Evolutionary conservation across 2,329 filamentous ascomycete genomes (phyloP).

Genomic region (Scedosporium aurantiacum): DNA sequence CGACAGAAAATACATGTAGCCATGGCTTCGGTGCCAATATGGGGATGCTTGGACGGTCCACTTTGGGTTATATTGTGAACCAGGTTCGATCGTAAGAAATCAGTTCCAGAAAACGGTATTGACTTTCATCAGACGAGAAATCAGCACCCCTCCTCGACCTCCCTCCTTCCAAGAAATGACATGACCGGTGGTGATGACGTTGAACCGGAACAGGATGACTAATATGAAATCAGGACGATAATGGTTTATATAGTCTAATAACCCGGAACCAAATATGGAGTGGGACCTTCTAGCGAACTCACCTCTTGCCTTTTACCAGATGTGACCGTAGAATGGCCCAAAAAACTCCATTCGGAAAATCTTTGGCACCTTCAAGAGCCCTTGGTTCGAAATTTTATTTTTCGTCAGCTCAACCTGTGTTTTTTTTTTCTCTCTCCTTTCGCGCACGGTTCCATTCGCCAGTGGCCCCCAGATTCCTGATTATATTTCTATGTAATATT

Average conservation of each 20-base stretch:
- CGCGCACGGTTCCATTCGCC: no score
- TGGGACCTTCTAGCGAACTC: conserved; percentile 63
- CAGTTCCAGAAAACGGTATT: not conserved
- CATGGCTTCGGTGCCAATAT: conserved; percentile 9
- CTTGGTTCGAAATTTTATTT: conserved; percentile 25
- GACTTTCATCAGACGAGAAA: no score
- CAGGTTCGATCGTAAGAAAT: not conserved
- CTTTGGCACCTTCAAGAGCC: conserved; percentile 33
- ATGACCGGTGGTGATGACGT: no score
- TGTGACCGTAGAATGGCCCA: conserved; percentile 56
- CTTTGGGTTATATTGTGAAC: not conserved
- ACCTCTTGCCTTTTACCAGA: conserved; percentile 75
- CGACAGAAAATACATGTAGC: conserved; percentile 86
- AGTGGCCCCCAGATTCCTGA: no score
- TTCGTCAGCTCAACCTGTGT: not conserved
- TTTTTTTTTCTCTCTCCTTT: not conserved
- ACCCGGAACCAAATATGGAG: conserved; percentile 29
- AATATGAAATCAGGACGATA: no score
- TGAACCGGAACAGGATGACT: no score
- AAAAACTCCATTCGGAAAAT: conserved; percentile 39
- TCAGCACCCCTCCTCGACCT: no score
- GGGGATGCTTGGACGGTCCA: not conserved
- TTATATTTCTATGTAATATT: no score
- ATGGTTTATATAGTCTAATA: conserved; percentile 3
- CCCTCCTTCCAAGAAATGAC: no score